Evolutionary conservation across 2,329 filamentous ascomycete species (phyloP).

Genomic region (Calonectria pauciramosa): DNA sequence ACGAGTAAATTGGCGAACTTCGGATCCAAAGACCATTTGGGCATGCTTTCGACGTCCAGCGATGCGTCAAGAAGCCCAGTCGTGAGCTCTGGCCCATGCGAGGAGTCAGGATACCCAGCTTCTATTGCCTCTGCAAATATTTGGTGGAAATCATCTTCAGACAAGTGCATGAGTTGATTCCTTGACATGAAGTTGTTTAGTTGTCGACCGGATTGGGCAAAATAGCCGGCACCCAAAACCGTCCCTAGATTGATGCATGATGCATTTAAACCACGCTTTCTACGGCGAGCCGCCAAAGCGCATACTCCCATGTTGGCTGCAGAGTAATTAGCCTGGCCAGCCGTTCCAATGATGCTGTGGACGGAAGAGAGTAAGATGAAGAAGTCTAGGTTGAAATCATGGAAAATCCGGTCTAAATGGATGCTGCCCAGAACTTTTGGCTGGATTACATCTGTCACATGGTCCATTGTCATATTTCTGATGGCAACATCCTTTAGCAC

Average conservation of each 20-base stretch:
- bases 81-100: background rate
- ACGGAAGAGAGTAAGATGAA: constrained; percentile 57
- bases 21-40: background rate
- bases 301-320: constrained; percentile 55
- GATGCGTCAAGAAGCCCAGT: background rate
- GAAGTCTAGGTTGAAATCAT: constrained; percentile 50
- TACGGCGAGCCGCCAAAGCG: constrained; percentile 44
- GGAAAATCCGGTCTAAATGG: constrained; percentile 48
- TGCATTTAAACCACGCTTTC: constrained; percentile 43
- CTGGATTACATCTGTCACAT: constrained; percentile 41
- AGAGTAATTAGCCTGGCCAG: constrained; percentile 52
- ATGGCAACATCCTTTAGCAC: constrained; percentile 54
- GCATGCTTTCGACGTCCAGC: background rate
- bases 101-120: background rate
- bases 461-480: constrained; percentile 45
- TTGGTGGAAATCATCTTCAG: background rate
- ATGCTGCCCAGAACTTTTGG: constrained; percentile 55
- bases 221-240: constrained; percentile 58
- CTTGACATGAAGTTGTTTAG: background rate
- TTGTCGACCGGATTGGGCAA: constrained; percentile 31
- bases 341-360: constrained; percentile 49
- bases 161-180: background rate
- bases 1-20: background rate
- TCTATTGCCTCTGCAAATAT: background rate
- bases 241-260: constrained; percentile 48